Conservation (phyloP, 768 basidiomycete genomes). For the Hericium rajendrae region DNA sequence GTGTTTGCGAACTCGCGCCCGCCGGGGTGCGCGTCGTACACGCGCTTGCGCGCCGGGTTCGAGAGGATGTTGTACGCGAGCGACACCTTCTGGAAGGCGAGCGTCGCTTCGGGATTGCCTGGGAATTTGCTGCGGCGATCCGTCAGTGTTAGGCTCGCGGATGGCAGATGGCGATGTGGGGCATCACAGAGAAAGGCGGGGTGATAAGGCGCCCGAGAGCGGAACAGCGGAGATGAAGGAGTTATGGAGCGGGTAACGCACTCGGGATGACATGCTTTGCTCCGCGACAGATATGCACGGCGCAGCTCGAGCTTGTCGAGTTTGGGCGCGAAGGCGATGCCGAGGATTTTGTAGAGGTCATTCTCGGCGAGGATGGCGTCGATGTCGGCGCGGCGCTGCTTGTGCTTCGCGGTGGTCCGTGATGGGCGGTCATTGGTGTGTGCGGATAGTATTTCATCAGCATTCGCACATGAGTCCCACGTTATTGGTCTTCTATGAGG, state of each 20-base stretch:
- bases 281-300: constrained; percentile 67
- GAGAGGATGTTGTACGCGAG: constrained; percentile 77
- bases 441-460: constrained; percentile 3
- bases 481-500: constrained; percentile 18
- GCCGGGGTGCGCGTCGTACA: constrained; percentile 54
- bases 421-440: constrained; percentile 11
- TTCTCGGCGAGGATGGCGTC: constrained; percentile 48
- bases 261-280: constrained; percentile 81
- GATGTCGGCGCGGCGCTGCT: constrained; percentile 25
- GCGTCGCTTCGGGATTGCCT: constrained; percentile 62
- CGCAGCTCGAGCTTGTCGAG: constrained; percentile 58
- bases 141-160: neutral
- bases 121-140: constrained; percentile 62
- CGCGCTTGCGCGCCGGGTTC: constrained; percentile 54
- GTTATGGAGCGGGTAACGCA: constrained; percentile 28
- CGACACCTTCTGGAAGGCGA: constrained; percentile 81
- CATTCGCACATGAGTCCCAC: constrained; percentile 15
- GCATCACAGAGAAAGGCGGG: no score
- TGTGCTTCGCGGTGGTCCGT: constrained; percentile 2
- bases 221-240: neutral
- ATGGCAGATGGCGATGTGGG: no score
- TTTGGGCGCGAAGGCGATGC: constrained; percentile 17
- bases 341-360: constrained; percentile 49
- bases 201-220: no score
- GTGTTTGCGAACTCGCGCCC: constrained; percentile 37